These are phyloP conservation scores for Apiotrichum porosum DNA, from an alignment of 1,284 basidiomycete genomes.

Conservation along the genomic window DNA sequence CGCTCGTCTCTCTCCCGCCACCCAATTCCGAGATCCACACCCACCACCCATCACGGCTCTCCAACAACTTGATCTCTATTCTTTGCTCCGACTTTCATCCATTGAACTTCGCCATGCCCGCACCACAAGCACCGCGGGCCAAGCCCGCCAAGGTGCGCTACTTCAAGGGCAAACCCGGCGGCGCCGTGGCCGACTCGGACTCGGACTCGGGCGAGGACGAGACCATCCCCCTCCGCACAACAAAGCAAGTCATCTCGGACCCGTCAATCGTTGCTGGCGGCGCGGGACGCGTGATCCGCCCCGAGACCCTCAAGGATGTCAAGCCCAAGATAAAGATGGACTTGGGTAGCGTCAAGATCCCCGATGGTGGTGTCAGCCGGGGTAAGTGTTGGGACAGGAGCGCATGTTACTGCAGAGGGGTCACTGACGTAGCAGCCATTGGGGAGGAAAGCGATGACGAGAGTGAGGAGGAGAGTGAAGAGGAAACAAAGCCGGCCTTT, in stretches of 20 bases:
- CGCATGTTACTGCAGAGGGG: background rate
- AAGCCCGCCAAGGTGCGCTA: constrained; percentile 35
- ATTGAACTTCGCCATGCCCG: background rate
- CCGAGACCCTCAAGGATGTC: constrained; percentile 8
- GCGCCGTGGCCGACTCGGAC: constrained; percentile 28
- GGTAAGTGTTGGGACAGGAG: constrained; percentile 12
- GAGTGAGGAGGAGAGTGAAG: constrained; percentile 35
- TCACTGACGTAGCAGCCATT: constrained; percentile 7
- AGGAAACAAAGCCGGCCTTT: constrained; percentile 24
- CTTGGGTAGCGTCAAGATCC: constrained; percentile 38
- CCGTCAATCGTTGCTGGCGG: constrained; percentile 41
- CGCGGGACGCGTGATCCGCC: constrained; percentile 40
- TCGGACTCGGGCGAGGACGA: constrained; percentile 25
- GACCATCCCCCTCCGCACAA: constrained; percentile 2
- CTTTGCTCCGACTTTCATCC: too few relatives aligned
- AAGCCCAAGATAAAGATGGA: constrained; percentile 31
- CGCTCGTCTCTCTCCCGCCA: too few relatives aligned
- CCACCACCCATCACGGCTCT: too few relatives aligned
- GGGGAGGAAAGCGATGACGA: constrained; percentile 23
- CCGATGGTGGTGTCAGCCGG: constrained; percentile 31
- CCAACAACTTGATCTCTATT: too few relatives aligned
- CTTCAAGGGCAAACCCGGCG: constrained; percentile 43
- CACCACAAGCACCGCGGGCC: background rate
- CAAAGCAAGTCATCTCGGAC: constrained; percentile 12
- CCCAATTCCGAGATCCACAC: too few relatives aligned